Base-by-base conservation (phyloP, 176 grass and related monocot species). In the Aegilops tauschii region DNA sequence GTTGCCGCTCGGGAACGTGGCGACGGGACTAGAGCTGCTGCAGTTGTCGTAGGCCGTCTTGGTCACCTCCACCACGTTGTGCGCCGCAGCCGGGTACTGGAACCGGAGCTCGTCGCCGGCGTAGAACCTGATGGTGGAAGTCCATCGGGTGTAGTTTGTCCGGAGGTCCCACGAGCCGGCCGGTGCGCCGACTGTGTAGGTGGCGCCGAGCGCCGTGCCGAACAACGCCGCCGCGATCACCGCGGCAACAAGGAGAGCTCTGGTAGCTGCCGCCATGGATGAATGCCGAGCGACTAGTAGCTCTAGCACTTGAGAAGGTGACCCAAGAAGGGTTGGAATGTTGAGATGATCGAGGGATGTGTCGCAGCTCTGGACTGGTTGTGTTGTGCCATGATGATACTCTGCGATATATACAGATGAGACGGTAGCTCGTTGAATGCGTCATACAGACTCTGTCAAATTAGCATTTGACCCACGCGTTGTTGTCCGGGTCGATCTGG, bases 81-180 rank as follows among this genome's bases (percentile, higher is more conserved):
- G 70, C 70, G 39, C 39, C 5, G 21, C 12, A 11, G n/a, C 70
- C 21, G 39, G 11, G n/a, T 73, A 73, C 70, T 45, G 70, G 70
- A 73, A 73, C 18, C 70, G 70, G 70, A 73, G 70, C 70, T 73
- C 21, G 70, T 73, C 39, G 39, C 70, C 70, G 70, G 39, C n/a
- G 61, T 73, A 42, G 39, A 44, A 25, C n/a, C 39, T 73, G n/a
- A 73, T 40, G 21, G 37, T 12, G n/a, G 70, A 73, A 73, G 39
- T 11, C 36, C 70, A 73, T 3, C 3, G 37, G 13, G 25, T 18
- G 42, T 50, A 50, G 72, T 75, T 50, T 23, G 72, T 75, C 3
- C 47, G 27, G 42, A 75, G 72, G 25, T 75, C 72, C 72, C 72
- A 75, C 3, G 42, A 75, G 25, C 72, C 72, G 13, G 25, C 13